Evolutionary conservation across 208 protist species (phyloP).

Genomic region (Jaenimonas drosophilae): DNA sequence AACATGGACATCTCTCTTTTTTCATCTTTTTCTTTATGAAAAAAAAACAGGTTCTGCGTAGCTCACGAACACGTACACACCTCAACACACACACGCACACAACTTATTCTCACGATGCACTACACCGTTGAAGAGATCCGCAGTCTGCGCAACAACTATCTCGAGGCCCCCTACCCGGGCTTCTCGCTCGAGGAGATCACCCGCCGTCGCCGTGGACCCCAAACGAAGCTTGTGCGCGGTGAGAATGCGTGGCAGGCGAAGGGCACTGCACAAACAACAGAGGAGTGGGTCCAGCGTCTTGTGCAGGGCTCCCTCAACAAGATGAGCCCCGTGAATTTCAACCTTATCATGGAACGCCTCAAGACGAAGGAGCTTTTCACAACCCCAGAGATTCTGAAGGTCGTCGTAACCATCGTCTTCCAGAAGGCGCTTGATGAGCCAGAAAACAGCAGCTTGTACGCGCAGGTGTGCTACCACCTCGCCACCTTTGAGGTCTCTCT

Average conservation of each 20-base stretch:
- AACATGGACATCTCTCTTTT: too few species aligned
- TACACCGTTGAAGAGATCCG: slow-evolving; percentile 76
- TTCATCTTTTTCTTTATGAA: not conserved
- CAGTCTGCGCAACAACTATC: slow-evolving; percentile 60
- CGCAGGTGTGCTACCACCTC: slow-evolving; percentile 63
- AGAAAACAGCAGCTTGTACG: slow-evolving; percentile 75
- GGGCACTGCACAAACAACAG: slow-evolving; percentile 52
- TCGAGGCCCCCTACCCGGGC: slow-evolving; percentile 66
- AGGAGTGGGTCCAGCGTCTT: slow-evolving; percentile 73
- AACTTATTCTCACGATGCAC: slow-evolving; percentile 21
- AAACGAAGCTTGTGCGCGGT: slow-evolving; percentile 72
- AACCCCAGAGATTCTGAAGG: slow-evolving; percentile 35
- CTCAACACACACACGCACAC: not conserved
- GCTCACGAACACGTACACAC: not conserved
- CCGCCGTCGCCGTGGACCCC: slow-evolving; percentile 31
- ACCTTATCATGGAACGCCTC: slow-evolving; percentile 46
- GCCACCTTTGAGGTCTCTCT: slow-evolving; percentile 62
- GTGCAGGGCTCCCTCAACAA: slow-evolving; percentile 82
- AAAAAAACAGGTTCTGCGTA: too few species aligned
- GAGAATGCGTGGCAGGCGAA: slow-evolving; percentile 71
- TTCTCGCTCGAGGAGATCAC: slow-evolving; percentile 83
- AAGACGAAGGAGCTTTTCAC: slow-evolving; percentile 56
- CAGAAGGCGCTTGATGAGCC: slow-evolving; percentile 81
- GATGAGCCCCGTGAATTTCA: slow-evolving; percentile 60
- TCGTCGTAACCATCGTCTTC: slow-evolving; percentile 68